These are phyloP conservation scores for Oryza rufipogon DNA, from an alignment of 176 grass and related monocot genomes.

Conservation along the genomic window DNA sequence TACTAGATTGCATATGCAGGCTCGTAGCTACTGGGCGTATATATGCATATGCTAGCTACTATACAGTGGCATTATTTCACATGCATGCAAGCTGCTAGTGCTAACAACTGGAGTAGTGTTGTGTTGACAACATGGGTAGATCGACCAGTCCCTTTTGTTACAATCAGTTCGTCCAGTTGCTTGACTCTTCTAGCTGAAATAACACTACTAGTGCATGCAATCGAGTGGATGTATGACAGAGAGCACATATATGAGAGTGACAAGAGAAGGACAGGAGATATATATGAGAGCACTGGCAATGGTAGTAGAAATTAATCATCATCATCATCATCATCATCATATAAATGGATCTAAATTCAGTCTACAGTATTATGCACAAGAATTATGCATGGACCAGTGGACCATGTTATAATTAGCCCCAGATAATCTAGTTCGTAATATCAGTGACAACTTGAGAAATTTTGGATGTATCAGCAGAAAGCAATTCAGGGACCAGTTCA, in stretches of 20 bases:
- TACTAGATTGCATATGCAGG: too few species aligned
- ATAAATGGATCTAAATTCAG: neutral
- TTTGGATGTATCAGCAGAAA: neutral
- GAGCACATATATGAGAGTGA: neutral
- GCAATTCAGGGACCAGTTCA: neutral
- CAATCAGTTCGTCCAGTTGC: neutral
- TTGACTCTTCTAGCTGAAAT: neutral
- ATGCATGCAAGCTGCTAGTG: too few species aligned
- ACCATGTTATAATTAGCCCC: neutral
- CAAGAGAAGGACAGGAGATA: neutral
- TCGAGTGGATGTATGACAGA: neutral
- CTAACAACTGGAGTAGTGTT: too few species aligned
- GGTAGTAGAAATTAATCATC: neutral
- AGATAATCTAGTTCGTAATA: neutral
- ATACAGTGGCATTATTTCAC: neutral
- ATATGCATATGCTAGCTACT: neutral
- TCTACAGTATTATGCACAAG: neutral
- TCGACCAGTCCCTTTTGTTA: neutral
- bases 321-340: too few species aligned
- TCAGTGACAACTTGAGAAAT: neutral
- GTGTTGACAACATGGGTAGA: neutral
- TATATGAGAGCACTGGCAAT: neutral
- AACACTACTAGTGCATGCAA: neutral
- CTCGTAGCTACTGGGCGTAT: neutral
- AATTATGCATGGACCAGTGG: neutral